Evolutionary conservation across 2,329 filamentous ascomycete species (phyloP).

Genomic region (Colletotrichum echinochloae): DNA sequence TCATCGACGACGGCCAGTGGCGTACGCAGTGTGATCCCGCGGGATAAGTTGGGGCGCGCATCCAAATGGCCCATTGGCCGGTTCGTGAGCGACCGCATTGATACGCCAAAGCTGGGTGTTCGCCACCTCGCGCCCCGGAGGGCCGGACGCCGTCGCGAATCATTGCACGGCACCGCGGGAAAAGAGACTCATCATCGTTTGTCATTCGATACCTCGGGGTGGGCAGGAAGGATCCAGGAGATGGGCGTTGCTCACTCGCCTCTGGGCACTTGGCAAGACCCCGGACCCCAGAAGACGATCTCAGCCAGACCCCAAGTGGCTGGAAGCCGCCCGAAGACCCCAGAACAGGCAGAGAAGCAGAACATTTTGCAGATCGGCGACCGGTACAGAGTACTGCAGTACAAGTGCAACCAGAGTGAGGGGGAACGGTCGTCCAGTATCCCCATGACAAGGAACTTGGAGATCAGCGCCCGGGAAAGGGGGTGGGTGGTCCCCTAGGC

Average conservation of each 20-base stretch:
- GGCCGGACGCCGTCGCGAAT: too few relatives aligned
- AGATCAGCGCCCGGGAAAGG: too few relatives aligned
- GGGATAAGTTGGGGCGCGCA: background rate
- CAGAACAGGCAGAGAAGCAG: background rate
- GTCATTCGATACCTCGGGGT: background rate
- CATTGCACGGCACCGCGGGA: too few relatives aligned
- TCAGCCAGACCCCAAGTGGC: background rate
- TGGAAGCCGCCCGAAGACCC: background rate
- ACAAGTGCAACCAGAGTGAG: background rate
- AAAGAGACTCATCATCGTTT: too few relatives aligned
- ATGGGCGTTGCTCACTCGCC: background rate
- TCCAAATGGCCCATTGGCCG: background rate
- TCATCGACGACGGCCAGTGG: background rate
- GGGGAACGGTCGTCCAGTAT: too few relatives aligned
- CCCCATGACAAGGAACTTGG: too few relatives aligned
- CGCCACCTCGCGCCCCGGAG: background rate
- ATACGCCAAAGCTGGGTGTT: background rate
- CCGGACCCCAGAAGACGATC: slow-evolving; percentile 6
- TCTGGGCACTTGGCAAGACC: background rate
- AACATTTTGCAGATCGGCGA: background rate
- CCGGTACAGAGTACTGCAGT: too few relatives aligned
- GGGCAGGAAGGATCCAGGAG: background rate
- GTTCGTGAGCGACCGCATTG: background rate
- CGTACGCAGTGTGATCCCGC: background rate
- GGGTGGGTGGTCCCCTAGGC: too few relatives aligned